Evolutionary conservation across 208 protist genomes (phyloP), one percentile per base, ranked within the genome.

Genomic region (Crithidia bombi): DNA sequence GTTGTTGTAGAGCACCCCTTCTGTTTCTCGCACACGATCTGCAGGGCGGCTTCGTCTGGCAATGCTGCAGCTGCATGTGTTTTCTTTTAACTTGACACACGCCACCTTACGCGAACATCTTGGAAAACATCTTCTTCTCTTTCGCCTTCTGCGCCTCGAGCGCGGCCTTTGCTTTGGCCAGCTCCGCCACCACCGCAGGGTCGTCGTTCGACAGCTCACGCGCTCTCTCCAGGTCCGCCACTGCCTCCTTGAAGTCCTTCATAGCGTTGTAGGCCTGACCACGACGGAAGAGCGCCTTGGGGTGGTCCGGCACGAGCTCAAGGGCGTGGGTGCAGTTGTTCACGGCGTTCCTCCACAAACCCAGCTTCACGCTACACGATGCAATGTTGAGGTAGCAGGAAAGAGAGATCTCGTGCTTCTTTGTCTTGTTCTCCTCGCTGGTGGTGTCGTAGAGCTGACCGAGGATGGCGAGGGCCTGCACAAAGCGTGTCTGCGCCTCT

Each of bases 341-440:
- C 28, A 89, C 58, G 5, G 79, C 76, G 44, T 90, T 89, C 43
- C 58, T 51, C 85, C 83, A 93, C 35, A 89, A 36, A 47, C 78
- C 73, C 11, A 89, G 72, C 62, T 91, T 90, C 17, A 89, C 77
- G 58, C 79, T 86, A 74, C 85, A 89, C 25, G 83, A 88, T 55
- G 88, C 82, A 36, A 91, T 93, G 76, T 93, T 93, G 47, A 93
- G 74, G 75, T 93, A 80, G 75, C 88, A 93, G 32, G 83, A 90
- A 21, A 93, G 83, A n/a, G 80, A 72, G 28, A 91, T 89, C 51
- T 83, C 77, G 41, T 44, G 55, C 57, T 81, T 82, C 68, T 78
- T 75, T 9, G 51, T 58, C 68, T 66, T 73, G 72, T 77, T 89
- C 69, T 91, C 83, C 59, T 83, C 81, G 49, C 68, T 80, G 32